Evolutionary conservation across 169 alveolate species (phyloP), one percentile per base, ranked within the genome.

Genomic region (Cryptosporidium viatorum): DNA sequence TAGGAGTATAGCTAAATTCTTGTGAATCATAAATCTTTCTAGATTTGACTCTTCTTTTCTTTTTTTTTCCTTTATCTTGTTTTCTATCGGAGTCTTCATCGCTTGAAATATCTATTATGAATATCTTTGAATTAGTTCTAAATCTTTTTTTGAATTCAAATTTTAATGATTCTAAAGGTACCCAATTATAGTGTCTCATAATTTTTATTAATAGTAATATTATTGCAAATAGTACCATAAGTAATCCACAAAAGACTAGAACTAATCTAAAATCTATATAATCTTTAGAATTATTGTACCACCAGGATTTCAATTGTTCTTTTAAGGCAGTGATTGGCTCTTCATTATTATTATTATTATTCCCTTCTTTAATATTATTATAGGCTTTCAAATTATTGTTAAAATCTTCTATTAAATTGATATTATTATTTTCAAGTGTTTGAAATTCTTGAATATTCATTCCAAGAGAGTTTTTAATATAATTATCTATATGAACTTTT

Each of bases 41-140:
- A 5, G 71, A 33, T 33, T 65, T 31, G 9, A 65, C 52, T 29
- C 71, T 65, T 29, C 71, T 26, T 14, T 37, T 65, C 51, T 33
- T 65, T 65, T 43, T 65, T 29, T 37, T 29, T n/a, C 31, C 71
- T 16, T 29, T 43, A 8, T 70, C 67, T 31, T 35, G 35, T 1
- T 29, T 31, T 26, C 3, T 65, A 31, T 35, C 58, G 1, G 33
- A 35, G 0, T 50, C 69, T 26, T 35, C 68, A 12, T 41, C 75
- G 12, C 58, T n/a, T 26, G 60, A 59, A 10, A 80, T 62, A 33
- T 80, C 89, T 26, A 80, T 80, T 12, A 29, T 29, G 16, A 59
- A 80, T 18, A 59, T 35, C 39, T 80, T 80, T n/a, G 89, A 62
- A 29, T 80, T 80, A n/a, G 59, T 80, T 58, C 73, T 59, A 14